Percentiles rank a stretch among this genome's conserved stretches.
Evolutionary conservation across 2,329 filamentous ascomycete species (phyloP).

Genomic region (Zymoseptoria brevis): DNA sequence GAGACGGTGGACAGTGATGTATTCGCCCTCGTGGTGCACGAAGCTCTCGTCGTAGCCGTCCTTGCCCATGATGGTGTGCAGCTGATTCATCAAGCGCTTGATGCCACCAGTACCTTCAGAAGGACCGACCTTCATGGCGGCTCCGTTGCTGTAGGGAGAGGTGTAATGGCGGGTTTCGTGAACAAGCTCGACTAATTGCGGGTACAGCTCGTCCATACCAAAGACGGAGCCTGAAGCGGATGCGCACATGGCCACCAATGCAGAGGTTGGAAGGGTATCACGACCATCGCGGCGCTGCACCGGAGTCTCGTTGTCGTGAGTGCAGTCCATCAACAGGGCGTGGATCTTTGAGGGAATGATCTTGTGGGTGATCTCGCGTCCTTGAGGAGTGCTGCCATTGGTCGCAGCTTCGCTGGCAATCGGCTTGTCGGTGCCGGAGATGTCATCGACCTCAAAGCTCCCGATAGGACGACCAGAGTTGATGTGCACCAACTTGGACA

Average conservation of each 20-base stretch:
- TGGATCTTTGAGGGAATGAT: slow-evolving; percentile 87
- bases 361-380: slow-evolving; percentile 62
- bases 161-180: slow-evolving; percentile 78
- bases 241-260: slow-evolving; percentile 90
- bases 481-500: slow-evolving; percentile 85
- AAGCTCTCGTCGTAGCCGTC: slow-evolving; percentile 93
- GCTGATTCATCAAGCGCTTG: slow-evolving; percentile 88
- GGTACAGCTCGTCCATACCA: slow-evolving; percentile 96
- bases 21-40: slow-evolving; percentile 92
- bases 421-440: slow-evolving; percentile 53
- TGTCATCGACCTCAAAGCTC: slow-evolving; percentile 90
- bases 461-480: slow-evolving; percentile 92
- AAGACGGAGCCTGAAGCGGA: slow-evolving; percentile 93
- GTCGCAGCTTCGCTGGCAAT: slow-evolving; percentile 22
- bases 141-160: slow-evolving; percentile 60
- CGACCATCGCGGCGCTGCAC: slow-evolving; percentile 90
- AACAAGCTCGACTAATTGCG: slow-evolving; percentile 85
- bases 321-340: slow-evolving; percentile 97
- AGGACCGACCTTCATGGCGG: slow-evolving; percentile 54
- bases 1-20: slow-evolving; percentile 91
- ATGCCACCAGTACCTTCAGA: slow-evolving; percentile 82
- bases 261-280: slow-evolving; percentile 89
- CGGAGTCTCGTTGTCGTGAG: slow-evolving; percentile 94
- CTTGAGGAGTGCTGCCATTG: slow-evolving; percentile 27
- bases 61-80: slow-evolving; percentile 91